Evolutionary conservation across 352 stramenopile species (phyloP).

Genomic region (Plasmopara muralis): DNA sequence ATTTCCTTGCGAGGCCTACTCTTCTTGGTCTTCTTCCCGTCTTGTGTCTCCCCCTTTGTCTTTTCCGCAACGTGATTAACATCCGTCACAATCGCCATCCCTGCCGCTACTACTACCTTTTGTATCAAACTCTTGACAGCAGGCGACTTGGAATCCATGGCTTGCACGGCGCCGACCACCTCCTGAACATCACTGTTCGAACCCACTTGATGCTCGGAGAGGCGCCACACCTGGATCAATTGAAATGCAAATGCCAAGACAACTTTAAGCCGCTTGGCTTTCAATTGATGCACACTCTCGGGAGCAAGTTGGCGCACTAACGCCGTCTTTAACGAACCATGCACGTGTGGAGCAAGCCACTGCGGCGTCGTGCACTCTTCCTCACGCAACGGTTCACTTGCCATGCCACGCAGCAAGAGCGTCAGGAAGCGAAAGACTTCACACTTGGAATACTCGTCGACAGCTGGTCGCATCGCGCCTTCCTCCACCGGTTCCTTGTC

Average conservation of each 20-base stretch:
- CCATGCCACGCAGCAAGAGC: conserved; percentile 36
- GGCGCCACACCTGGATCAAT: conserved; percentile 54
- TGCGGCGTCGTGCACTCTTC: conserved; percentile 25
- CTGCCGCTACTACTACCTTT: conserved; percentile 43
- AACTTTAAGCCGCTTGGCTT: conserved; percentile 74
- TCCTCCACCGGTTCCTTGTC: conserved; percentile 21
- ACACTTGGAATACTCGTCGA: conserved; percentile 73
- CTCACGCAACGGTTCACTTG: conserved; percentile 18
- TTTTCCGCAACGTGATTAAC: conserved; percentile 11
- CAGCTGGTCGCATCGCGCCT: conserved; percentile 15
- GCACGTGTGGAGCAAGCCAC: conserved; percentile 28
- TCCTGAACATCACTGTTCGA: conserved; percentile 21
- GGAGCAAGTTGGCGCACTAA: conserved; percentile 38
- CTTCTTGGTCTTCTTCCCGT: conserved; percentile 38
- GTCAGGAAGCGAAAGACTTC: conserved; percentile 74
- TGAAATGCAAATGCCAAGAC: conserved; percentile 59
- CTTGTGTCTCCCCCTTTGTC: conserved; percentile 26
- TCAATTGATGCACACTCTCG: conserved; percentile 40
- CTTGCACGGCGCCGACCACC: conserved; percentile 38
- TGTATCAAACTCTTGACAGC: conserved; percentile 71
- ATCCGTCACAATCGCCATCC: conserved; percentile 21
- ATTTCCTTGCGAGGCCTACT: conserved; percentile 33
- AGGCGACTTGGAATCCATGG: conserved; percentile 50
- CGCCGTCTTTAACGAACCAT: conserved; percentile 33
- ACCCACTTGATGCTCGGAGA: conserved; percentile 17